Base-by-base conservation (phyloP, 345 rosid genomes). In the Dipteronia sinensis region DNA sequence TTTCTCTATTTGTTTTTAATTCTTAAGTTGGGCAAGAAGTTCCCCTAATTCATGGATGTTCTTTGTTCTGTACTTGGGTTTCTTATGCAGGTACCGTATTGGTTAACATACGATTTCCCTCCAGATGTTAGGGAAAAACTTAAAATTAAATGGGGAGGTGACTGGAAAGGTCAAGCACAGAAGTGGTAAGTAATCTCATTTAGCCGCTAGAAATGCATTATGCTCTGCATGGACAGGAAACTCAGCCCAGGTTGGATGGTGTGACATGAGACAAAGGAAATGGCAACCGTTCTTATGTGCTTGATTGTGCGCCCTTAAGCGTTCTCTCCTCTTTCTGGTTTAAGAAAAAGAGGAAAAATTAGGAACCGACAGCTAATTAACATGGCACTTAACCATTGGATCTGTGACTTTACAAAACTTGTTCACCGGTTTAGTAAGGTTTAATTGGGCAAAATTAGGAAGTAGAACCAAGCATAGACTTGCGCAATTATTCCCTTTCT, bases 81-180 rank as follows among this genome's bases (percentile, higher is more conserved):
- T 67, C 27, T 31, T 47, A 1, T 82, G 72, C 87, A 92, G 98
- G 88, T 80, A 55, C 97, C 99, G 76, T 71, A 86, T 80, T 96
- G 99, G 99, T 71, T 94, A 78, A 82, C 98, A 0, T 96, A 96
- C 56, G 97, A 96, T 86, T 94, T 96, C 85, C 98, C 99, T 12
- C 91, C 98, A 29, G 85, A 89, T 58, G 97, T 90, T 19, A 84
- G 99, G 76, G 97, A 90, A 87, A 96, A 92, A 63, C 93, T 96
- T 38, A 91, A 87, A 78, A 78, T 67, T 65, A 89, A 84, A 65
- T 94, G 98, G 98, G 98, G 98, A 72, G 81, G 92, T 19, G 97
- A 92, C 81, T 96, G 97, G 97, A 92, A 94, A 82, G 99, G 99
- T 70, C 98, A 96, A 86, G 98, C 98, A 12, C 98, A 96, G 80